phyloP scores from a whole-genome alignment of 108 stramenopile genomes.

The Hondaea fermentalgiana region DNA sequence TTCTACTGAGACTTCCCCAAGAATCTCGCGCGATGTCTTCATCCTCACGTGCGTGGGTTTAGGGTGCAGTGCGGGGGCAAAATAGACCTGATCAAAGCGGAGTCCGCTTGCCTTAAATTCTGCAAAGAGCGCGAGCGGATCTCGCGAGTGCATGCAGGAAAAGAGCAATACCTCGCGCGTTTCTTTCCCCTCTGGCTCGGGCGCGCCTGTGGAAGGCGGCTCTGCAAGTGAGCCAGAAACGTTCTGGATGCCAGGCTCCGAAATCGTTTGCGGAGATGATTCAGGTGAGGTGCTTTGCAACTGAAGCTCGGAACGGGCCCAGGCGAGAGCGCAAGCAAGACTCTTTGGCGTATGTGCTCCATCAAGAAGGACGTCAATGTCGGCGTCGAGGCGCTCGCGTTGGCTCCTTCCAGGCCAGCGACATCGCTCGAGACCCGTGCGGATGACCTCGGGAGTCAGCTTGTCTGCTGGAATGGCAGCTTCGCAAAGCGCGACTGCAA shows the following conservation, averaged over 20 bases:
- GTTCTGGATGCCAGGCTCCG: too few species aligned
- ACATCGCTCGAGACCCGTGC: neutral
- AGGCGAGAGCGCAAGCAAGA: neutral
- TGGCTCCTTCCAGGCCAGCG: constrained; percentile 11
- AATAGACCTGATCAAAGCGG: neutral
- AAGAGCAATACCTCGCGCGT: neutral
- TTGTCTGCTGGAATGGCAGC: neutral
- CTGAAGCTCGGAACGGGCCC: neutral
- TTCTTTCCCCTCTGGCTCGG: too few species aligned
- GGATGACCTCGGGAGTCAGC: neutral
- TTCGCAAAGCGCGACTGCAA: neutral
- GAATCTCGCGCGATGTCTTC: neutral
- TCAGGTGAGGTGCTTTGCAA: neutral
- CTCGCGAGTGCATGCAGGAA: neutral
- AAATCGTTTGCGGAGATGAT: too few species aligned
- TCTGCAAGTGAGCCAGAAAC: too few species aligned
- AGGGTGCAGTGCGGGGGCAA: neutral
- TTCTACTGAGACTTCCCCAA: neutral
- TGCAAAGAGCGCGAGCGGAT: neutral
- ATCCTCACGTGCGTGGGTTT: neutral
- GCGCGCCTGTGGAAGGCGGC: too few species aligned
- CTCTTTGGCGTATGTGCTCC: constrained; percentile 18
- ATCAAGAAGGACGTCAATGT: neutral
- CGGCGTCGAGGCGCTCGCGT: neutral
- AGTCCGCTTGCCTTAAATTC: neutral